phyloP scores from a whole-genome alignment of 208 protist species.

The Acanthamoeba royreba region DNA sequence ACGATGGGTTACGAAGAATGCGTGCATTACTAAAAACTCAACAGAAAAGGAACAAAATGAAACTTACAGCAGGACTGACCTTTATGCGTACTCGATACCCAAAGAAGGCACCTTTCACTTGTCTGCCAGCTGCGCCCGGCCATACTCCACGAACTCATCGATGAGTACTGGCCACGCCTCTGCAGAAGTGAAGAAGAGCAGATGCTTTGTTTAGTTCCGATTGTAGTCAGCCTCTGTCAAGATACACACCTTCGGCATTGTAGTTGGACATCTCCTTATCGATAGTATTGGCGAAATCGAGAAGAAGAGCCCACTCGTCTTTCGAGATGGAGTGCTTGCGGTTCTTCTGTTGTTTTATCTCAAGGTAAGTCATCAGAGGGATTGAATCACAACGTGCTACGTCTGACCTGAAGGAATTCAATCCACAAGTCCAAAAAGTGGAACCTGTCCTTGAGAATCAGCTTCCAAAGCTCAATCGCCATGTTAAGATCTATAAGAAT shows the following conservation, averaged over 20 bases:
- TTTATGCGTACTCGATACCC: too few relatives aligned
- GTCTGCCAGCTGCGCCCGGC: not conserved
- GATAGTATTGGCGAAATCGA: constrained; percentile 52
- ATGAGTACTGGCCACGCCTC: constrained; percentile 58
- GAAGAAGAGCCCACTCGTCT: constrained; percentile 48
- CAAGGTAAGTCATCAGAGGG: too few relatives aligned
- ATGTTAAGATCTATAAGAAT: not conserved
- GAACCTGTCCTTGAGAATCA: constrained; percentile 33
- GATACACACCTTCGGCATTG: too few relatives aligned
- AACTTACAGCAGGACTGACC: too few relatives aligned
- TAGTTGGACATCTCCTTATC: constrained; percentile 55
- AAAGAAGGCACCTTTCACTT: not conserved
- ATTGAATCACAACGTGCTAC: not conserved
- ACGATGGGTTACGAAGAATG: too few relatives aligned
- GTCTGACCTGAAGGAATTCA: constrained; percentile 37
- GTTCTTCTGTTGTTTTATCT: constrained; percentile 13
- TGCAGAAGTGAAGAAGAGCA: not conserved
- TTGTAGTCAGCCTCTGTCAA: too few relatives aligned
- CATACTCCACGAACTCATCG: constrained; percentile 46
- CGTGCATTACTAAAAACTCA: too few relatives aligned
- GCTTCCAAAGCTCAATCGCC: constrained; percentile 48
- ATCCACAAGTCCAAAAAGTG: constrained; percentile 31
- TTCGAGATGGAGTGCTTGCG: constrained; percentile 50
- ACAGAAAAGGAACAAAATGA: too few relatives aligned
- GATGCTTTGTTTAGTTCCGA: not conserved